phyloP scores from a whole-genome alignment of 495 filamentous ascomycete genomes.

The Tetracladium marchalianum region DNA sequence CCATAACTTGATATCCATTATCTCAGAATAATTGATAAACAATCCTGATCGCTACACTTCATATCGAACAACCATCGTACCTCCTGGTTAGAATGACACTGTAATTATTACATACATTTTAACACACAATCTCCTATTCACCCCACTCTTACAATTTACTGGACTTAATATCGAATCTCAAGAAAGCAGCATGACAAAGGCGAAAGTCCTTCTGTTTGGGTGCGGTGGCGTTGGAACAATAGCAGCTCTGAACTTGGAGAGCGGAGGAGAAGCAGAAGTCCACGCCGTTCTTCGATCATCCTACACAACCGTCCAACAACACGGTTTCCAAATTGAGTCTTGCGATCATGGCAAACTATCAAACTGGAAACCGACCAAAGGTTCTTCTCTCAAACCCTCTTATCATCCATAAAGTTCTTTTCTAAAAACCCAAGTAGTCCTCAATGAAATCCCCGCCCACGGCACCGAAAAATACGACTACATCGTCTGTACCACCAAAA shows the following conservation, averaged over 20 bases:
- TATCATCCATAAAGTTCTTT: background rate
- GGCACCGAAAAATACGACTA: constrained; percentile 31
- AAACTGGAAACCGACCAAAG: constrained; percentile 21
- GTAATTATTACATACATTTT: too few species aligned
- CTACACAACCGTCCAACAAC: constrained; percentile 17
- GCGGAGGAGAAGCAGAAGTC: constrained; percentile 22
- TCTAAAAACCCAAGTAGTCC: constrained; percentile 17
- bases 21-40: too few species aligned
- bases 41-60: too few species aligned
- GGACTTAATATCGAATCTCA: too few species aligned
- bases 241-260: constrained; percentile 25
- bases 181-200: constrained; percentile 1
- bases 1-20: too few species aligned
- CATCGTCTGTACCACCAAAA: constrained; percentile 43
- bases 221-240: constrained; percentile 29
- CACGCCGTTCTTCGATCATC: constrained; percentile 28
- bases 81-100: too few species aligned
- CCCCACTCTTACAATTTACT: too few species aligned
- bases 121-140: too few species aligned
- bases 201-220: constrained; percentile 25
- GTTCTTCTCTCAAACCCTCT: background rate
- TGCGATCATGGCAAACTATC: constrained; percentile 23
- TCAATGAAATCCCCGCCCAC: constrained; percentile 23
- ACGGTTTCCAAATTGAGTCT: constrained; percentile 24
- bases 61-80: too few species aligned